These are phyloP conservation scores for Grosmannia clavigera DNA, from an alignment of 2,329 filamentous ascomycete genomes.

Conservation along the genomic window DNA sequence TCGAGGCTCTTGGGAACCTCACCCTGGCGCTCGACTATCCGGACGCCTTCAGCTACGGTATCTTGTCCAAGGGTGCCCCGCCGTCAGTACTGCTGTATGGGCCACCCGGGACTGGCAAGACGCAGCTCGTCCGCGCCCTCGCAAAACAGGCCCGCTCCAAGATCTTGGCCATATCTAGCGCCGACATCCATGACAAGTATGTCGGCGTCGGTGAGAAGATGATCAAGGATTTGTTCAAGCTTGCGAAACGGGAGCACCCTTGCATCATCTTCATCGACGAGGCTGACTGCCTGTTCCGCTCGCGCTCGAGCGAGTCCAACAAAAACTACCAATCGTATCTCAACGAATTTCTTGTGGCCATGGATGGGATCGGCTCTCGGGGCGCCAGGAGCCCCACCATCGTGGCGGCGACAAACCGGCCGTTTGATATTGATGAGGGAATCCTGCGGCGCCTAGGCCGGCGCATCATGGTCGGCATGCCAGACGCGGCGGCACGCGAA, in stretches of 20 bases:
- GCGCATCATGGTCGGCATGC: constrained; percentile 35
- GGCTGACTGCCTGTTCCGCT: constrained; percentile 12
- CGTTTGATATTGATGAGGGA: constrained; percentile 25
- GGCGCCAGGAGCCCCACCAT: constrained; percentile 12
- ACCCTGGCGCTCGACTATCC: neutral
- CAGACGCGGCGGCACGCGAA: constrained; percentile 28
- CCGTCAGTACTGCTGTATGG: constrained; percentile 17
- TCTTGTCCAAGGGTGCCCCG: constrained; percentile 11
- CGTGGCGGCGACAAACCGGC: constrained; percentile 18
- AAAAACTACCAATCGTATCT: constrained; percentile 4
- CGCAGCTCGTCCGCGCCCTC: constrained; percentile 13
- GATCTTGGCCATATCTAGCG: constrained; percentile 14
- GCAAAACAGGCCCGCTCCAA: constrained; percentile 11
- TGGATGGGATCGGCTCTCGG: constrained; percentile 15
- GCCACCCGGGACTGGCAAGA: constrained; percentile 20
- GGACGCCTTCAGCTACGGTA: constrained; percentile 11
- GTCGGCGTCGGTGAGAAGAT: constrained; percentile 17
- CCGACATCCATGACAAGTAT: constrained; percentile 9
- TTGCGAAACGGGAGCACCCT: constrained; percentile 15
- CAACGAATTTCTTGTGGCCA: constrained; percentile 17
- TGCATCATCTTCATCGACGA: constrained; percentile 20
- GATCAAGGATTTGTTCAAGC: constrained; percentile 16
- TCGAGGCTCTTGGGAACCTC: neutral
- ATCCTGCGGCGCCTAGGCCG: constrained; percentile 36
- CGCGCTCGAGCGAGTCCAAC: neutral